These are phyloP conservation scores for Knoxdaviesia capensis DNA, from an alignment of 2,329 filamentous ascomycete species.

Conservation along the genomic window DNA sequence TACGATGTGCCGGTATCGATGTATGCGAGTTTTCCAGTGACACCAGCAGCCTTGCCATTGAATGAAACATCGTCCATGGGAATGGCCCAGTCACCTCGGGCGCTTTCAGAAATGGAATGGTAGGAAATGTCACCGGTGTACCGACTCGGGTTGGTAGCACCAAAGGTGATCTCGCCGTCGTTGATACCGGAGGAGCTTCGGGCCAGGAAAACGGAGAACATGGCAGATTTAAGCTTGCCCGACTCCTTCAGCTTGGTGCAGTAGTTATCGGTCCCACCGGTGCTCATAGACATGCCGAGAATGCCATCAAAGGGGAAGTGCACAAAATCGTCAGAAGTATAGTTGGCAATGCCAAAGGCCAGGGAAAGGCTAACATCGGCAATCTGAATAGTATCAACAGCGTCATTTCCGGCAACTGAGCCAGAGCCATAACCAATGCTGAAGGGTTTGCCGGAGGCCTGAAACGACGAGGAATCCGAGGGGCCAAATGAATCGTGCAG, in stretches of 20 bases:
- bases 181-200: conserved; percentile 44
- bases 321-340: conserved; percentile 53
- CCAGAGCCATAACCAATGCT: conserved; percentile 61
- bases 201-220: conserved; percentile 53
- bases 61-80: conserved; percentile 44
- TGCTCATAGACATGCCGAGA: conserved; percentile 50
- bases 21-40: conserved; percentile 40
- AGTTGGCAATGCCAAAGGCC: conserved; percentile 52
- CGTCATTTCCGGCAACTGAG: conserved; percentile 44
- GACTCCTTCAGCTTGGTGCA: conserved; percentile 38
- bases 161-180: conserved; percentile 62
- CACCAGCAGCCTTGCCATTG: conserved; percentile 34
- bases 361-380: conserved; percentile 43
- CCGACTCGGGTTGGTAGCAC: conserved; percentile 43
- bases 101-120: conserved; percentile 27
- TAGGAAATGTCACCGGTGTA: conserved; percentile 52
- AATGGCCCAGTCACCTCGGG: conserved; percentile 51
- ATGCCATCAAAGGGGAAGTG: conserved; percentile 79
- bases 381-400: conserved; percentile 45
- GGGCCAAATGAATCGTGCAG: conserved; percentile 51
- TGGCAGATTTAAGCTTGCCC: conserved; percentile 36
- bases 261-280: conserved; percentile 42
- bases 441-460: conserved; percentile 33
- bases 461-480: conserved; percentile 42
- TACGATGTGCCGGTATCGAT: conserved; percentile 75